Base-by-base conservation (phyloP, 2,329 filamentous ascomycete species). In the Boeremia lycopersici region DNA sequence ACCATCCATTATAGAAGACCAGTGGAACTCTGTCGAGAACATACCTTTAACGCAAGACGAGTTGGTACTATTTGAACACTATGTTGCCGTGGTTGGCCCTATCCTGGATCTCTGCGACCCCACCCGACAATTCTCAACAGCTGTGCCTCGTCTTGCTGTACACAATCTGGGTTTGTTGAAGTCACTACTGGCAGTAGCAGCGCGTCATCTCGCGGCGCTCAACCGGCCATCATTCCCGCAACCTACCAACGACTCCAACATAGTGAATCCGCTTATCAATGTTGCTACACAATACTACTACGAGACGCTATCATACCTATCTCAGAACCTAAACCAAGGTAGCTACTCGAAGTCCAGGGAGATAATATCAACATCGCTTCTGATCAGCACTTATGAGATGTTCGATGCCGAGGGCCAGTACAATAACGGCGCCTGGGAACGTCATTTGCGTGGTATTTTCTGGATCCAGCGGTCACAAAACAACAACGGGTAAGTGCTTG, bases 361-460 rank as follows among this genome's bases (percentile, higher is more conserved):
- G 63, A 74, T 88, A 0, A 77, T 86, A 26, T 81, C 82, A 0
- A 88, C 84, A 0, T 81, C 84, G 0, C 73, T 87, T 0, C 77
- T 87, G 13, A 83, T 88, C 28, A 86, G 83, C 11, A 84, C 83
- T 0, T 88, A 87, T 59, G 85, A 88, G 69, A 88, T 88, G 85
- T 80, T 87, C n/a, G 82, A 86, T 47, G 82, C 80, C 3, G 80
- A 80, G 6, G 78, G 80, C 15, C 62, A 65, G 38, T 65, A 67
- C 33, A 67, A 63, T 26, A 64, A 70, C 29, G 68, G 82, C 69
- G 80, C 78, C 39, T 88, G 86, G 85, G 82, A 87, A 56, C 75
- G 83, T 2, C 85, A 88, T 64, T 74, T 88, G 0, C 83, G 86
- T 63, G 85, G 85, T 0, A 84, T 87, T 0, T 88, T 87, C 59